phyloP scores from a whole-genome alignment of 129 eudicot species.

The carrot (Daucus carota) region DH1_v3.0 NC_030389.2:32454001-32454500 shows the following conservation, averaged over 20 bases:
- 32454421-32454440: background rate
- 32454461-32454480: conserved; percentile 86
- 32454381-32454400: conserved; percentile 1
- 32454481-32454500: conserved; percentile 53
- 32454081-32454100: background rate
- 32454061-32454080: background rate
- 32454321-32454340: background rate
- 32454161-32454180: background rate
- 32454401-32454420: background rate
- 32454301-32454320: background rate
- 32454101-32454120: background rate
- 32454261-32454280: background rate
- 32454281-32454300: background rate
- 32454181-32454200: background rate
- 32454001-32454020: background rate
- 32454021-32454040: background rate
- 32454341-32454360: background rate
- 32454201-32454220: background rate
- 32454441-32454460: conserved; percentile 16
- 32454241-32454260: background rate
- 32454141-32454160: background rate
- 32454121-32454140: background rate
- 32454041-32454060: background rate
- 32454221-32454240: background rate
- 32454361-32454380: background rate